These are phyloP conservation scores for Ascocoryne sarcoides DNA, from an alignment of 2,329 filamentous ascomycete species.

Conservation along the genomic window DNA sequence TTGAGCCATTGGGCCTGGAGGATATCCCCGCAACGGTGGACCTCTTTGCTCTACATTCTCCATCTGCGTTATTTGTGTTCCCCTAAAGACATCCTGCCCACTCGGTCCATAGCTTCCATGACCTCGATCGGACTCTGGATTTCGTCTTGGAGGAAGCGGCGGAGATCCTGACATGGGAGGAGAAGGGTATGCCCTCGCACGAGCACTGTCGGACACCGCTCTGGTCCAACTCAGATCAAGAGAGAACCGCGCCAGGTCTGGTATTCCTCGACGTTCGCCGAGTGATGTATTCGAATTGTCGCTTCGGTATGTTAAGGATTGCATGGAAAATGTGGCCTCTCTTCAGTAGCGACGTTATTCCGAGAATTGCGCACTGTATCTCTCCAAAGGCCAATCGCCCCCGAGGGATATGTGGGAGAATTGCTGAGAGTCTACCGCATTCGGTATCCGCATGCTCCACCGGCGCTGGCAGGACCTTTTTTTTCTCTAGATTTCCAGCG, in stretches of 20 bases:
- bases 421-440: slow-evolving; percentile 3
- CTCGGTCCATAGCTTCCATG: slow-evolving; percentile 37
- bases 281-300: slow-evolving; percentile 35
- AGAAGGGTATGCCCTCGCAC: slow-evolving; percentile 57
- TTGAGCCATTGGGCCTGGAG: slow-evolving; percentile 27
- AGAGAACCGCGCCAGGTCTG: slow-evolving; percentile 45
- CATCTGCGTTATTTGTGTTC: slow-evolving; percentile 24
- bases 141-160: slow-evolving; percentile 48
- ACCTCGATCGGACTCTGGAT: slow-evolving; percentile 47
- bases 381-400: slow-evolving; percentile 7
- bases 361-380: slow-evolving; percentile 10
- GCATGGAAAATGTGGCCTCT: slow-evolving; percentile 39
- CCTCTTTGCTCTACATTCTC: slow-evolving; percentile 20
- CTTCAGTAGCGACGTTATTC: slow-evolving; percentile 6
- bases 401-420: slow-evolving; percentile 10
- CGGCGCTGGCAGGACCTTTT: slow-evolving; percentile 3
- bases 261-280: slow-evolving; percentile 50
- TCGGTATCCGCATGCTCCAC: slow-evolving; percentile 15
- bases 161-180: slow-evolving; percentile 68
- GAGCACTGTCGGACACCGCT: slow-evolving; percentile 46
- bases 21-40: slow-evolving; percentile 31
- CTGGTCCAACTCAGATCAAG: slow-evolving; percentile 48
- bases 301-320: slow-evolving; percentile 38
- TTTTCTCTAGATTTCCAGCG: background rate
- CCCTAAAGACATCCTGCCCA: slow-evolving; percentile 44